Percentiles rank a stretch among this genome's conserved stretches.
These are phyloP conservation scores for Moniliella sp. DNA, from an alignment of 1,284 basidiomycete species.

Conservation along the genomic window DNA sequence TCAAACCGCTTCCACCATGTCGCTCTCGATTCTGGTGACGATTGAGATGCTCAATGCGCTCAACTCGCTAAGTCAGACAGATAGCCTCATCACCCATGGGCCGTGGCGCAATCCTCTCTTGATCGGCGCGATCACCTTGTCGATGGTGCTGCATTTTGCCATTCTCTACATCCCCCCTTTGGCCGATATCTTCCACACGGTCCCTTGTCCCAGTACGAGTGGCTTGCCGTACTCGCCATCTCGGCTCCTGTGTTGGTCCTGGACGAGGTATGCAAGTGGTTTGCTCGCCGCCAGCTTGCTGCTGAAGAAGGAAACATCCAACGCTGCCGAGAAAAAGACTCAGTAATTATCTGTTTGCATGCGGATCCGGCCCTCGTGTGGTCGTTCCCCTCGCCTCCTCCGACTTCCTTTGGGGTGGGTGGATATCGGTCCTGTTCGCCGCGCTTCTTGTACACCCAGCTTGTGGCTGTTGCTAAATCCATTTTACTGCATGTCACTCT, in stretches of 20 bases:
- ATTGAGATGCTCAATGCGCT: conserved; percentile 99
- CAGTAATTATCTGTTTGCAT: too few relatives aligned
- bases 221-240: conserved; percentile 1
- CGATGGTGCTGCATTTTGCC: conserved; percentile 2
- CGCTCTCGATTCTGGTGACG: conserved; percentile 70
- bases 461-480: too few relatives aligned
- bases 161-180: conserved; percentile 10
- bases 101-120: conserved; percentile 69
- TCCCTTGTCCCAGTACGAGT: not conserved
- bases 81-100: conserved; percentile 65
- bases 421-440: too few relatives aligned
- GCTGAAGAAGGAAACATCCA: too few relatives aligned
- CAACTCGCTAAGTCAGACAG: conserved; percentile 91
- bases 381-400: too few relatives aligned
- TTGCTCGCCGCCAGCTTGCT: too few relatives aligned
- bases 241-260: conserved; percentile 1
- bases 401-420: too few relatives aligned
- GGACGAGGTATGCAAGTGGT: conserved; percentile 23
- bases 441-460: too few relatives aligned
- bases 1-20: conserved; percentile 67
- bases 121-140: conserved; percentile 1
- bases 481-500: too few relatives aligned
- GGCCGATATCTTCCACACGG: conserved; percentile 45
- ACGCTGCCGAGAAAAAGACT: too few relatives aligned
- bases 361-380: too few relatives aligned